A percentile compares a stretch with the other conserved stretches of the same genome.
Evolutionary conservation across 2,329 filamentous ascomycete genomes (phyloP).

Genomic region (Podosphaera fusca): DNA sequence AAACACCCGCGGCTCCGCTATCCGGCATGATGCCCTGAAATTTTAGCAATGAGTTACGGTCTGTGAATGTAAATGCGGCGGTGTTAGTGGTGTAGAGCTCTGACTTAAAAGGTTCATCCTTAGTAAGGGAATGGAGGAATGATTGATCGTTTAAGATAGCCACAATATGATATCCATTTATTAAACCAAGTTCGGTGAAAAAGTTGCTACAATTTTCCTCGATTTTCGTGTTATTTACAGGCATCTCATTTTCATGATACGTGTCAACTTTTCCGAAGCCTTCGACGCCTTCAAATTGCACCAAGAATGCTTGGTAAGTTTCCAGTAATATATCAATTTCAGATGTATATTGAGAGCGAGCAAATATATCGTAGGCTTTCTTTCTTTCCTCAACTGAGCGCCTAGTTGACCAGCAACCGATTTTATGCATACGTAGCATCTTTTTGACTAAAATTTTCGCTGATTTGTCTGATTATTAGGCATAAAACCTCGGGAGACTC

Average conservation of each 20-base stretch:
- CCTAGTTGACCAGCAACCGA: background rate
- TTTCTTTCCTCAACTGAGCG: background rate
- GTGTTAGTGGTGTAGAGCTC: too few relatives aligned
- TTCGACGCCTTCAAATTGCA: background rate
- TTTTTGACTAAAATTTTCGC: background rate
- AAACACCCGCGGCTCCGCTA: background rate
- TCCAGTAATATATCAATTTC: background rate
- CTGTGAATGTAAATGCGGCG: background rate
- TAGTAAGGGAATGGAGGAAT: background rate
- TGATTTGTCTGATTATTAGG: too few relatives aligned
- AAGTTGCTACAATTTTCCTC: too few relatives aligned
- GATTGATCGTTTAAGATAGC: too few relatives aligned
- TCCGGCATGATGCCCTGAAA: background rate
- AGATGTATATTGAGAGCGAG: background rate
- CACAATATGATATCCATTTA: too few relatives aligned
- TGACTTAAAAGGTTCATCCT: too few relatives aligned
- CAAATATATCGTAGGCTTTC: too few relatives aligned
- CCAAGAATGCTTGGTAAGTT: background rate
- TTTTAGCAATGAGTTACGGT: background rate
- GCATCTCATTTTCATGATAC: too few relatives aligned
- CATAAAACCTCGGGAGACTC: too few relatives aligned
- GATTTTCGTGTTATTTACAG: too few relatives aligned
- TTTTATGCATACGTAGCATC: background rate
- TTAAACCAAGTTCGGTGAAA: too few relatives aligned
- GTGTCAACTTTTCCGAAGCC: too few relatives aligned